A percentile compares a stretch with the other conserved stretches of the same genome.
These are phyloP conservation scores for Rhodotorula graminis DNA, from an alignment of 768 basidiomycete species.

Conservation along the genomic window DNA sequence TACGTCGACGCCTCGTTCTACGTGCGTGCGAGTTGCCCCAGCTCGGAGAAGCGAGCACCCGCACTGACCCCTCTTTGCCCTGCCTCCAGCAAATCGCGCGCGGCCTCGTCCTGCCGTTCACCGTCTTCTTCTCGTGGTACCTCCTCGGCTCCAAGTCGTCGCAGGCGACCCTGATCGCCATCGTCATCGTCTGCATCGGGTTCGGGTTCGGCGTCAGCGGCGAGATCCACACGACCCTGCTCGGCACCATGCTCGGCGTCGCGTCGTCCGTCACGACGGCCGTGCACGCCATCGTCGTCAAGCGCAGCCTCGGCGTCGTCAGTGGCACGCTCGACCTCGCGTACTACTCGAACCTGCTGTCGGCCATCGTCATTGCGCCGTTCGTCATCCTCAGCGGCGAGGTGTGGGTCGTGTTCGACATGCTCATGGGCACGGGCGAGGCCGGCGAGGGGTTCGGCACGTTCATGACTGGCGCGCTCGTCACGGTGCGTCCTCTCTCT, in stretches of 20 bases:
- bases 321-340: constrained; percentile 76
- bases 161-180: constrained; percentile 65
- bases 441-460: constrained; percentile 34
- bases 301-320: constrained; percentile 72
- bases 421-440: constrained; percentile 54
- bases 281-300: constrained; percentile 88
- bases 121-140: constrained; percentile 77
- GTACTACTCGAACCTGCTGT: constrained; percentile 86
- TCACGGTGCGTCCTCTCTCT: constrained; percentile 41
- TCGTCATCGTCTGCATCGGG: constrained; percentile 77
- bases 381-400: constrained; percentile 72
- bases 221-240: constrained; percentile 51
- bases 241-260: constrained; percentile 79
- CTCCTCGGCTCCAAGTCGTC: constrained; percentile 73
- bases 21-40: too few relatives aligned
- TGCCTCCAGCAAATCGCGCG: constrained; percentile 70
- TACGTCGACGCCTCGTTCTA: constrained; percentile 93
- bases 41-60: too few relatives aligned
- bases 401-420: constrained; percentile 57
- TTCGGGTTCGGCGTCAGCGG: constrained; percentile 61
- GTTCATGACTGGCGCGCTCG: constrained; percentile 42
- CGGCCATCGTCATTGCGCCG: constrained; percentile 67
- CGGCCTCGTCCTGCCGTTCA: constrained; percentile 87
- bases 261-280: constrained; percentile 80
- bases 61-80: neutral